A percentile compares a stretch with the other conserved stretches of the same genome.
phyloP scores from a whole-genome alignment of 2,329 filamentous ascomycete species.

The Fusarium poae region DNA sequence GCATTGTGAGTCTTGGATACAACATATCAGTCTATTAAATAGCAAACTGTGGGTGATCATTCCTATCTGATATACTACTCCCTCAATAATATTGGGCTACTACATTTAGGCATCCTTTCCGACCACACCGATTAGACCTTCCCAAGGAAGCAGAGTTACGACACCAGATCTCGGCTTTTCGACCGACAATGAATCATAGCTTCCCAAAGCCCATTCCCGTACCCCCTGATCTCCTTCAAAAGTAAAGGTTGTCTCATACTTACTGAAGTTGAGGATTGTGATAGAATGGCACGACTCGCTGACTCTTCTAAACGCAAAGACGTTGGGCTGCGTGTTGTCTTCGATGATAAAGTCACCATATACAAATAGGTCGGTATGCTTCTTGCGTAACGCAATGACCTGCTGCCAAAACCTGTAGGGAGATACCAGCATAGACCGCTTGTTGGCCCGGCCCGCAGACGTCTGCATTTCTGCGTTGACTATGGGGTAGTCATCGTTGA shows the following conservation, averaged over 20 bases:
- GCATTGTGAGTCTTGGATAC: too few relatives aligned
- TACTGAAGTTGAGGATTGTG: constrained; percentile 52
- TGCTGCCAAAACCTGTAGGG: constrained; percentile 52
- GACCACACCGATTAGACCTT: not conserved
- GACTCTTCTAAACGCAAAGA: constrained; percentile 50
- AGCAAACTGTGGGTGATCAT: too few relatives aligned
- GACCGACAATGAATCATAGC: not conserved
- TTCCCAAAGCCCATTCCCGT: not conserved
- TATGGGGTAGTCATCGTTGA: constrained; percentile 48
- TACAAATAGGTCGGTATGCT: constrained; percentile 50
- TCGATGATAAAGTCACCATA: constrained; percentile 53
- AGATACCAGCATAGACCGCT: constrained; percentile 43
- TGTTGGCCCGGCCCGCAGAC: constrained; percentile 48
- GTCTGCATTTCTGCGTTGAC: constrained; percentile 71
- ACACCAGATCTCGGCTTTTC: not conserved
- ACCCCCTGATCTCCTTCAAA: not conserved
- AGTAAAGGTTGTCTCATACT: not conserved
- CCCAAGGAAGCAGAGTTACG: constrained; percentile 3
- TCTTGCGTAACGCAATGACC: constrained; percentile 46
- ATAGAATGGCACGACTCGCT: constrained; percentile 39
- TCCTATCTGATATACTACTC: too few relatives aligned
- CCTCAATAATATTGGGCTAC: too few relatives aligned
- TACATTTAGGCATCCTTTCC: not conserved
- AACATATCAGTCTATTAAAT: too few relatives aligned
- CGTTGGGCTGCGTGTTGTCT: constrained; percentile 40